These are phyloP conservation scores for Exophiala oligosperma DNA, from an alignment of 2,329 filamentous ascomycete genomes.

Conservation along the genomic window DNA sequence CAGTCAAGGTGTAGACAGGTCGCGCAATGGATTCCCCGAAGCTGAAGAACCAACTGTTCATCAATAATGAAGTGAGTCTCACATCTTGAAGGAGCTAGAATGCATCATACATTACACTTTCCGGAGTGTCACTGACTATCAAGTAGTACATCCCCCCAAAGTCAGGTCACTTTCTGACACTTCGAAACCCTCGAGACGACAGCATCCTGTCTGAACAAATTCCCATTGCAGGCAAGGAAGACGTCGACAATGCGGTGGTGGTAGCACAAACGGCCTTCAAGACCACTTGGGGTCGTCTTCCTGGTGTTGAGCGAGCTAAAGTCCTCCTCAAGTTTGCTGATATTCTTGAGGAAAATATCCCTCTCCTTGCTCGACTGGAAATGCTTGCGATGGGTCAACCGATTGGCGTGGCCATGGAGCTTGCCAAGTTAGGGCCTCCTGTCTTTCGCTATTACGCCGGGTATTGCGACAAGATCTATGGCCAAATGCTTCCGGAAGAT, in stretches of 20 bases:
- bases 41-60: constrained; percentile 39
- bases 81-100: constrained; percentile 30
- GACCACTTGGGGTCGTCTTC: constrained; percentile 31
- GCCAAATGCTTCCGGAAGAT: constrained; percentile 14
- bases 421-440: no score
- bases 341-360: constrained; percentile 41
- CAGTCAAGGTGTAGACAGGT: no score
- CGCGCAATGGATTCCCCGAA: no score
- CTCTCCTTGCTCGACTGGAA: constrained; percentile 33
- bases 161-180: no score
- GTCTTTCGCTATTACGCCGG: constrained; percentile 17
- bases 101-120: no score
- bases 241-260: constrained; percentile 35
- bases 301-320: constrained; percentile 24
- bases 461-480: constrained; percentile 22
- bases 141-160: no score
- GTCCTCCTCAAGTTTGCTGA: constrained; percentile 32
- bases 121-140: no score
- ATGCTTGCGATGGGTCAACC: constrained; percentile 15
- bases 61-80: constrained; percentile 49
- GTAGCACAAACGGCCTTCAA: constrained; percentile 37
- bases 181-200: constrained; percentile 25
- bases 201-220: constrained; percentile 26
- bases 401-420: neutral
- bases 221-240: constrained; percentile 33